A percentile compares a stretch with the other conserved stretches of the same genome.
Evolutionary conservation across 108 stramenopile genomes (phyloP).

Genomic region (Epipyxis sp.): DNA sequence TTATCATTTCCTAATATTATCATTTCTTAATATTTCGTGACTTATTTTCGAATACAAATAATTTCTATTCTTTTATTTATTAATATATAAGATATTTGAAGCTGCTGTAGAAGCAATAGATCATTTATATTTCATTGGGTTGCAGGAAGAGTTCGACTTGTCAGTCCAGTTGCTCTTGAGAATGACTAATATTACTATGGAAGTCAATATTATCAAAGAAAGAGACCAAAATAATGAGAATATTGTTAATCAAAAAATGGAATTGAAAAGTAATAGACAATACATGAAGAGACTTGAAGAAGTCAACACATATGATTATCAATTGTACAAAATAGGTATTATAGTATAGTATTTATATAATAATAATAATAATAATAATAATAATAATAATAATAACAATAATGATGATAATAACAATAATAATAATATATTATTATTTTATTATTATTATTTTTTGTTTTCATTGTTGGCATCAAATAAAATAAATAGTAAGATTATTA

Average conservation of each 20-base stretch:
- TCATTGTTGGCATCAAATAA: no score
- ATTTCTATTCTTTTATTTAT: neutral
- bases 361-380: no score
- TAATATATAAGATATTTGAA: neutral
- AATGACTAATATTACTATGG: neutral
- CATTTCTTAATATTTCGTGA: no score
- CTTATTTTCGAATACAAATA: no score
- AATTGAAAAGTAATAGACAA: neutral
- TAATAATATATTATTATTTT: no score
- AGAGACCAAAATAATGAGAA: neutral
- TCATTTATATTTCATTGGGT: slow-evolving; percentile 5
- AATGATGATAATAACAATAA: no score
- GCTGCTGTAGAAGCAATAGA: slow-evolving; percentile 6
- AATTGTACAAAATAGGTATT: slow-evolving; percentile 30
- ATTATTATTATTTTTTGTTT: no score
- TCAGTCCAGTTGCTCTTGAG: neutral
- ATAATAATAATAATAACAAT: no score
- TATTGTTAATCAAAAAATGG: neutral
- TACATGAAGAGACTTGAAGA: neutral
- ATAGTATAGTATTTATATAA: no score
- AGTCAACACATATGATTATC: slow-evolving; percentile 16
- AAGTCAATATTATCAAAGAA: slow-evolving; percentile 1
- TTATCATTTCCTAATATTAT: no score
- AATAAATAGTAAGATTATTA: no score
- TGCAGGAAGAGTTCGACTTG: slow-evolving; percentile 28